Evolutionary conservation across 1,284 basidiomycete genomes (phyloP).

Genomic region (Rhodotorula mucilaginosa): DNA sequence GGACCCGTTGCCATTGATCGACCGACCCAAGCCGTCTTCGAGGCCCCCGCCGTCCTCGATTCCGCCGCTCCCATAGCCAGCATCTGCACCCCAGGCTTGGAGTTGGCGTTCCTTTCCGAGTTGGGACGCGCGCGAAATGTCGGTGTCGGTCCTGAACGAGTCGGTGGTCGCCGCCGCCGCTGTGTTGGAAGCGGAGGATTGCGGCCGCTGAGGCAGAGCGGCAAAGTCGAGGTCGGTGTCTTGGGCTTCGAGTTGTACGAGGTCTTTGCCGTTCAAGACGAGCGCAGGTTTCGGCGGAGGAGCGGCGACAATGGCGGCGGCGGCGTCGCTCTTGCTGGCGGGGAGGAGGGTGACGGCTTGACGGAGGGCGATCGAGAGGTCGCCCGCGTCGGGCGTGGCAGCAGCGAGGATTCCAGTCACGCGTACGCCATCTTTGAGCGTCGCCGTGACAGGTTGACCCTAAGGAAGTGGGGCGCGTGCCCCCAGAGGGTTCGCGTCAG

Average conservation of each 20-base stretch:
- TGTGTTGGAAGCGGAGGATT: background rate
- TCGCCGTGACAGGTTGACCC: conserved; percentile 54
- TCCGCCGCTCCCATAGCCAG: background rate
- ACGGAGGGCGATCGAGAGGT: conserved; percentile 64
- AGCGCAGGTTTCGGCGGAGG: conserved; percentile 53
- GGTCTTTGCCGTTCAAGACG: conserved; percentile 38
- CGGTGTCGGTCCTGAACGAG: conserved; percentile 79
- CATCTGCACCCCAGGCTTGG: conserved; percentile 42
- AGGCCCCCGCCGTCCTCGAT: conserved; percentile 3
- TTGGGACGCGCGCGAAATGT: conserved; percentile 62
- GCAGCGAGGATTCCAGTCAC: conserved; percentile 67
- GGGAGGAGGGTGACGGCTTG: conserved; percentile 56
- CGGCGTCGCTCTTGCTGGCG: conserved; percentile 48
- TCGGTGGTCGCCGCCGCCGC: conserved; percentile 44
- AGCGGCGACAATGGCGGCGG: conserved; percentile 50
- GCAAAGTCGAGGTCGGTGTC: conserved; percentile 31
- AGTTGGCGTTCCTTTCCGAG: conserved; percentile 47
- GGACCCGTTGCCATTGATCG: conserved; percentile 22
- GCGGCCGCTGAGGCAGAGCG: background rate
- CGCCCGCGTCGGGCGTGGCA: conserved; percentile 60
- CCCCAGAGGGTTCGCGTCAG: background rate
- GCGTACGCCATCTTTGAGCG: conserved; percentile 64
- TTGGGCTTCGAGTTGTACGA: conserved; percentile 34
- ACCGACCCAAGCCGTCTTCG: conserved; percentile 9
- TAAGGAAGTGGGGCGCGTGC: conserved; percentile 5